phyloP scores from a whole-genome alignment of 2,329 filamentous ascomycete genomes.

The Ophiostoma tasmaniense region DNA sequence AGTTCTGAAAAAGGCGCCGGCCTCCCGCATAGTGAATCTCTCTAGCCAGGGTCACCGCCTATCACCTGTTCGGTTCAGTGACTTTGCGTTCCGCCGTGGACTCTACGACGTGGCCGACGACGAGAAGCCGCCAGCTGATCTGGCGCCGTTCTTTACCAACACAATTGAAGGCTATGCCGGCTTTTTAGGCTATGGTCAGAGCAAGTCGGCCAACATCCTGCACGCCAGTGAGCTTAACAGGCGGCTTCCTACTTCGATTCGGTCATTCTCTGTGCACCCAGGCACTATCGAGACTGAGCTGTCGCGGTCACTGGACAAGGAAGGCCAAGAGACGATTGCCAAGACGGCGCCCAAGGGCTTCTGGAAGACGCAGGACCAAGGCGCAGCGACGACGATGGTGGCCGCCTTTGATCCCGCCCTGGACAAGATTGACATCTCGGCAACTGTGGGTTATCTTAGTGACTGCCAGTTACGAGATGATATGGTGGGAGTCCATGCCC shows the following conservation, averaged over 20 bases:
- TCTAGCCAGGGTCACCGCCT: conserved; percentile 32
- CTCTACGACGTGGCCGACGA: conserved; percentile 28
- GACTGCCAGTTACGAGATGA: conserved; percentile 32
- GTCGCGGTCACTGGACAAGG: conserved; percentile 23
- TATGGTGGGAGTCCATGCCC: conserved; percentile 26
- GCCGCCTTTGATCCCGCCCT: conserved; percentile 35
- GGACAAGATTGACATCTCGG: conserved; percentile 20
- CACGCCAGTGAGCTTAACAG: conserved; percentile 30
- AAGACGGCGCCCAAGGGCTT: conserved; percentile 24
- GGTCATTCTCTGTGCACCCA: conserved; percentile 31
- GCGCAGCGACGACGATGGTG: conserved; percentile 33
- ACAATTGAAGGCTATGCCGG: conserved; percentile 23
- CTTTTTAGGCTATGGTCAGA: conserved; percentile 39
- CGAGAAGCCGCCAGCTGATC: conserved; percentile 17
- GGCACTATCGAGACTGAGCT: conserved; percentile 28
- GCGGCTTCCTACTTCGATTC: conserved; percentile 22
- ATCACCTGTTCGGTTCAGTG: conserved; percentile 34
- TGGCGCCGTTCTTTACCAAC: conserved; percentile 10
- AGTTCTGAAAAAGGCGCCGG: background rate
- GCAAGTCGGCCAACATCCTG: conserved; percentile 40
- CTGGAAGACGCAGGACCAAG: conserved; percentile 33
- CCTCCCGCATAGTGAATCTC: conserved; percentile 35
- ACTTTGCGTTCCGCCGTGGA: conserved; percentile 33
- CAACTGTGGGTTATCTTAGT: conserved; percentile 30
- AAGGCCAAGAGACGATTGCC: conserved; percentile 23